phyloP scores from a whole-genome alignment of 495 filamentous ascomycete genomes.

The Aspergillus bertholletiae region DNA sequence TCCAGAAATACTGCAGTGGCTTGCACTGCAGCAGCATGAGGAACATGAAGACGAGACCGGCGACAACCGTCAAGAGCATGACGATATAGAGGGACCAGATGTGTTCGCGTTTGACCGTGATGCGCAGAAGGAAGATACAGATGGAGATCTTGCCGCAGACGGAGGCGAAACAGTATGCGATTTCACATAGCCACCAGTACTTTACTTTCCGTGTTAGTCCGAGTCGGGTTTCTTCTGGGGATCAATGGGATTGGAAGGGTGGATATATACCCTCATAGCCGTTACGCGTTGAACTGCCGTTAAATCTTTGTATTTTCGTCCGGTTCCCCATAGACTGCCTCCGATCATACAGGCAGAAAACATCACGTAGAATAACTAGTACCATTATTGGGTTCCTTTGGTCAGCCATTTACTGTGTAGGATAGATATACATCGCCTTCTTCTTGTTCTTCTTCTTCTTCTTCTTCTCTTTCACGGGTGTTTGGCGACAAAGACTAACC shows the following conservation, averaged over 20 bases:
- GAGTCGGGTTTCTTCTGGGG: background rate
- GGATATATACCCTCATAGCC: slow-evolving; percentile 32
- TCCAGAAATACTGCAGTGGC: slow-evolving; percentile 42
- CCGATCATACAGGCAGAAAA: slow-evolving; percentile 40
- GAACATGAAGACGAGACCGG: slow-evolving; percentile 37
- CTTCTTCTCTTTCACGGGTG: too few species aligned
- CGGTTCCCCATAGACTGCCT: slow-evolving; percentile 35
- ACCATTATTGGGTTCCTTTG: background rate
- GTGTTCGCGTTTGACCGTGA: slow-evolving; percentile 33
- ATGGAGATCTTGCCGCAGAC: slow-evolving; percentile 42
- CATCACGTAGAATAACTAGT: slow-evolving; percentile 31
- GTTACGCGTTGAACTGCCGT: slow-evolving; percentile 24
- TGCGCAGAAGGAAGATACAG: slow-evolving; percentile 45
- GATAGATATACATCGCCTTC: too few species aligned
- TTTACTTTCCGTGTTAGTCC: slow-evolving; percentile 5
- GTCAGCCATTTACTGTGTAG: too few species aligned
- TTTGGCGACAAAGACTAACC: too few species aligned
- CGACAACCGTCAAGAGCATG: slow-evolving; percentile 31
- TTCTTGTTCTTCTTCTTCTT: too few species aligned
- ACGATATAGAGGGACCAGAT: slow-evolving; percentile 36
- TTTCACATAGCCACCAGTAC: slow-evolving; percentile 45
- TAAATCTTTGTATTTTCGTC: slow-evolving; percentile 24
- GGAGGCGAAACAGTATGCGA: slow-evolving; percentile 40
- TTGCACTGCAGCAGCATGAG: slow-evolving; percentile 42
- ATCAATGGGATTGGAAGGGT: background rate